Conservation (phyloP, 805 yeast genomes). For the Yamadazyma olivae region DNA sequence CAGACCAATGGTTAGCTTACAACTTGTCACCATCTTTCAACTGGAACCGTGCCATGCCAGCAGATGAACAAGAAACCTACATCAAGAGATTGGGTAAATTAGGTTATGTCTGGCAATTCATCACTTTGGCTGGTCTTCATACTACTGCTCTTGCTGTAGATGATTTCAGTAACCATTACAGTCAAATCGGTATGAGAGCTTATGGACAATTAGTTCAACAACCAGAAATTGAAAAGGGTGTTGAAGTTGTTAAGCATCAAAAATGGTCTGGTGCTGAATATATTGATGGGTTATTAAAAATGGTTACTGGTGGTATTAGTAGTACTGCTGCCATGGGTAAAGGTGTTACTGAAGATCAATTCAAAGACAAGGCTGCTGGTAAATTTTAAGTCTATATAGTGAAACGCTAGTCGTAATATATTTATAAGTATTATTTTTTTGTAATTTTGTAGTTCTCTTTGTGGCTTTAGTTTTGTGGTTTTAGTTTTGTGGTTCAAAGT, state of each 20-base stretch:
- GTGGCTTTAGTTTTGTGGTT: not conserved
- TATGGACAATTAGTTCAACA: slow-evolving; percentile 86
- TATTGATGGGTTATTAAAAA: slow-evolving; percentile 83
- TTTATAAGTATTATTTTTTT: not conserved
- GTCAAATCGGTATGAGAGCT: slow-evolving; percentile 89
- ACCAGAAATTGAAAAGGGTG: slow-evolving; percentile 82
- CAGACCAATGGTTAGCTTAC: slow-evolving; percentile 95
- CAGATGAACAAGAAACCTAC: slow-evolving; percentile 85
- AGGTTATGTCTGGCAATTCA: slow-evolving; percentile 97
- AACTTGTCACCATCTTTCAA: slow-evolving; percentile 96
- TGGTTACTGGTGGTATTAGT: slow-evolving; percentile 91
- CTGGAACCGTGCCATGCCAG: slow-evolving; percentile 93
- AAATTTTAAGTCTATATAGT: slow-evolving; percentile 11
- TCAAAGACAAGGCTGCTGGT: slow-evolving; percentile 44
- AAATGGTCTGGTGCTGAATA: slow-evolving; percentile 99
- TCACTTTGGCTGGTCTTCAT: slow-evolving; percentile 95
- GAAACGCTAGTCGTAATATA: not conserved
- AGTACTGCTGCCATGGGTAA: slow-evolving; percentile 98
- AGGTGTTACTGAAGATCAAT: slow-evolving; percentile 97
- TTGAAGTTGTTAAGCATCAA: slow-evolving; percentile 96
- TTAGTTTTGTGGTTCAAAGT: no score
- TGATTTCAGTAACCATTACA: slow-evolving; percentile 74
- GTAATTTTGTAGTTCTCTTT: no score
- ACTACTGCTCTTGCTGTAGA: slow-evolving; percentile 92
- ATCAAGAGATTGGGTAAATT: slow-evolving; percentile 80